Evolutionary conservation across 2,329 filamentous ascomycete genomes (phyloP).

Genomic region (Microsporum ferrugineum): DNA sequence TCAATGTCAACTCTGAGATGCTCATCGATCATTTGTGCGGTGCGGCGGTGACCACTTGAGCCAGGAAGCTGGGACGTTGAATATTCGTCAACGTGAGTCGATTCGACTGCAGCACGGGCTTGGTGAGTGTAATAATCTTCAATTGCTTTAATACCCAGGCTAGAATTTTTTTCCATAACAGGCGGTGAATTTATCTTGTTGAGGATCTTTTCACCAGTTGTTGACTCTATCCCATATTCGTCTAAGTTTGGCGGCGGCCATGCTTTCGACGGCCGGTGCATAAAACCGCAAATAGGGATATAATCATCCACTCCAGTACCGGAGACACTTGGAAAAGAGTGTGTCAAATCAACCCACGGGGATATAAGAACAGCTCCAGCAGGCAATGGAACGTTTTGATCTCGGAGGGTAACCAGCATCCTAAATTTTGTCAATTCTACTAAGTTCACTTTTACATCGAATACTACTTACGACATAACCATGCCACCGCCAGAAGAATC

Average conservation of each 20-base stretch:
- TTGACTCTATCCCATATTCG: constrained; percentile 46
- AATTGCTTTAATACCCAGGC: constrained; percentile 6
- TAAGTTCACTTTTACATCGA: neutral
- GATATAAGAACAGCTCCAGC: constrained; percentile 85
- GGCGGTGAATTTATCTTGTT: constrained; percentile 10
- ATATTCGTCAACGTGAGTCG: constrained; percentile 17
- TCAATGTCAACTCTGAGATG: constrained; percentile 58
- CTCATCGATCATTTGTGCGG: constrained; percentile 15
- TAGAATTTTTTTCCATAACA: constrained; percentile 6
- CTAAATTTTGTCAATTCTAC: constrained; percentile 21
- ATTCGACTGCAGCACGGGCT: constrained; percentile 24
- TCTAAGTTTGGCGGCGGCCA: constrained; percentile 87
- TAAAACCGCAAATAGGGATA: constrained; percentile 75
- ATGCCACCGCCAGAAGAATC: constrained; percentile 92
- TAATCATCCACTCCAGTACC: constrained; percentile 67
- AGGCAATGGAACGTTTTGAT: constrained; percentile 71
- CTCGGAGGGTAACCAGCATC: constrained; percentile 67
- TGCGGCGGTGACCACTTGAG: constrained; percentile 15
- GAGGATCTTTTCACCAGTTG: constrained; percentile 35
- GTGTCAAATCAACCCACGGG: constrained; percentile 90
- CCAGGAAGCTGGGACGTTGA: neutral
- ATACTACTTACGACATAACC: constrained; percentile 48
- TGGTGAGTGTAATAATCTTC: constrained; percentile 11
- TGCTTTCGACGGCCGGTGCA: constrained; percentile 75
- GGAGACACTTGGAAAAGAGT: constrained; percentile 86